A percentile compares a stretch with the other conserved stretches of the same genome.
Conservation (phyloP, 129 eudicot genomes). For the Saposhnikovia divaricata region DNA sequence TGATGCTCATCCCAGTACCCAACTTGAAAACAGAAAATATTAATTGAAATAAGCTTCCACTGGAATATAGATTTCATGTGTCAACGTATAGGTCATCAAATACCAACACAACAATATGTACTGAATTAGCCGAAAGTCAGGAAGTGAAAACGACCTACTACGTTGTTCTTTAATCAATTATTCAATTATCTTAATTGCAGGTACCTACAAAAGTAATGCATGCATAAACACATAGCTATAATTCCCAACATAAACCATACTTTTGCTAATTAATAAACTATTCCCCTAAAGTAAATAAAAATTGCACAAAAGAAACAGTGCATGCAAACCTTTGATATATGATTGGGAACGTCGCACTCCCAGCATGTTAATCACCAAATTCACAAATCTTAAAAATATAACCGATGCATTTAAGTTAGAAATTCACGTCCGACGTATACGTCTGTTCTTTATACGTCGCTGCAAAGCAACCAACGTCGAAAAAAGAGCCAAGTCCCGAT, state of each 20-base stretch:
- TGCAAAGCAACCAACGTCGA: no score
- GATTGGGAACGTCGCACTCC: not conserved
- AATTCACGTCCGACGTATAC: no score
- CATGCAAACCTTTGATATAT: not conserved
- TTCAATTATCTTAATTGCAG: not conserved
- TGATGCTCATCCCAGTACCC: conserved; percentile 92
- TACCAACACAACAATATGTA: not conserved
- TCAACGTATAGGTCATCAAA: not conserved
- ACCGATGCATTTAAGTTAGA: no score
- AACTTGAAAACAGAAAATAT: conserved; percentile 42
- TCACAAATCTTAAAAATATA: no score
- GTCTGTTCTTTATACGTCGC: no score
- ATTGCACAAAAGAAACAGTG: not conserved
- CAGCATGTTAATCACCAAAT: not conserved
- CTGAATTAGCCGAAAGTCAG: not conserved
- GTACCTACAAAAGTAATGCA: not conserved
- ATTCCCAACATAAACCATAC: not conserved
- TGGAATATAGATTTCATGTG: not conserved
- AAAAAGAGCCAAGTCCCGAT: no score
- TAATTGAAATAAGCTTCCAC: conserved; percentile 16
- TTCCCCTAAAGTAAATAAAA: not conserved
- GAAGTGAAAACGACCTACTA: not conserved
- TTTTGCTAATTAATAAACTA: not conserved
- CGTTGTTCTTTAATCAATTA: not conserved
- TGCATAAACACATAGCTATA: not conserved